phyloP scores from a whole-genome alignment of 352 stramenopile genomes.

The Phytopythium helicoides region DNA sequence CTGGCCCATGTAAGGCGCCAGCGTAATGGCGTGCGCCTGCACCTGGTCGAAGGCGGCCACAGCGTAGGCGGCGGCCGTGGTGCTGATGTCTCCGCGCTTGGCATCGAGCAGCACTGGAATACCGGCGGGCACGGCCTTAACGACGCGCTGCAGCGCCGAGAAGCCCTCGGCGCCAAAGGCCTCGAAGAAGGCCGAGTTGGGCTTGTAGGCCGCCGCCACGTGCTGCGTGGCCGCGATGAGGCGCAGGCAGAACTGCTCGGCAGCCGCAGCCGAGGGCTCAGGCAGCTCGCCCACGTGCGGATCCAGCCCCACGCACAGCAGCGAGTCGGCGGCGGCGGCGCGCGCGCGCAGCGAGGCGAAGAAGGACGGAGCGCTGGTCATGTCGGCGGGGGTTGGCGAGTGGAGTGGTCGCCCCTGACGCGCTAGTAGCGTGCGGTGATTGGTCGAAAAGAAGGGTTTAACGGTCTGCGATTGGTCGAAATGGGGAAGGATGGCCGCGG shows the following conservation, averaged over 20 bases:
- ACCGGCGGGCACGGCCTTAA: slow-evolving; percentile 82
- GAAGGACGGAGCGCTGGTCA: slow-evolving; percentile 48
- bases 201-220: slow-evolving; percentile 96
- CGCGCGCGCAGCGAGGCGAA: slow-evolving; percentile 87
- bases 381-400: not conserved
- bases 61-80: slow-evolving; percentile 96
- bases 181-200: slow-evolving; percentile 99
- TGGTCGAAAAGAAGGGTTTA: not conserved
- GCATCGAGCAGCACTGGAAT: slow-evolving; percentile 97
- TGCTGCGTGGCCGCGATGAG: slow-evolving; percentile 95
- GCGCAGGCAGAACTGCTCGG: slow-evolving; percentile 93
- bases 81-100: slow-evolving; percentile 99
- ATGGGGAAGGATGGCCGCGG: not conserved
- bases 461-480: slow-evolving; percentile 6
- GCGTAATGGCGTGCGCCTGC: slow-evolving; percentile 94
- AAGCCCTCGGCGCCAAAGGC: slow-evolving; percentile 86
- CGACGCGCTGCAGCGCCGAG: slow-evolving; percentile 89
- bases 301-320: slow-evolving; percentile 98
- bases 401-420: slow-evolving; percentile 1
- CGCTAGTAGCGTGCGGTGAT: not conserved
- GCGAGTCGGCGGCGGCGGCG: slow-evolving; percentile 90
- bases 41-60: slow-evolving; percentile 92
- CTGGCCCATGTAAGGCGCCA: slow-evolving; percentile 98
- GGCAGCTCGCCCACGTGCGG: slow-evolving; percentile 89
- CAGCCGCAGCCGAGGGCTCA: slow-evolving; percentile 82